phyloP scores from a whole-genome alignment of 352 stramenopile species.

The Sclerospora graminicola region DNA sequence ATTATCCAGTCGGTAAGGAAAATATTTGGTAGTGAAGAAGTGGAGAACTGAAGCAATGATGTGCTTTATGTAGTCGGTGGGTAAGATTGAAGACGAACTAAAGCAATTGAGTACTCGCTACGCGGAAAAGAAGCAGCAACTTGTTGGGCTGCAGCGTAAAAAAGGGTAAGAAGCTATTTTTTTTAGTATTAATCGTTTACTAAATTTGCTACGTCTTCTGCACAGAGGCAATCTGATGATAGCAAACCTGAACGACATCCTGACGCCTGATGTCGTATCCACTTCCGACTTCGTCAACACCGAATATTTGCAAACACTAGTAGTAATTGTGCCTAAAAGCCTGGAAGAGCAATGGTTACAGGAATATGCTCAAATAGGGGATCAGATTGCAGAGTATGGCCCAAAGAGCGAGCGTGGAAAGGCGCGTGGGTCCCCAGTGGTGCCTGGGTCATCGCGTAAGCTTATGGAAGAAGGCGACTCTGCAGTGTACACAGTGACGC shows the following conservation, averaged over 20 bases:
- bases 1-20: conserved; percentile 85
- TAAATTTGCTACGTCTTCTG: conserved; percentile 3
- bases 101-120: conserved; percentile 91
- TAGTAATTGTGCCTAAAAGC: conserved; percentile 91
- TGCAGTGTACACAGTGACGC: conserved; percentile 91
- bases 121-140: conserved; percentile 89
- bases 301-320: conserved; percentile 95
- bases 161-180: conserved; percentile 46
- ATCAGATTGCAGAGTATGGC: conserved; percentile 86
- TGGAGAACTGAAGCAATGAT: no score
- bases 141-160: conserved; percentile 88
- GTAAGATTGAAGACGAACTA: conserved; percentile 96
- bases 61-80: conserved; percentile 52
- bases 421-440: conserved; percentile 91
- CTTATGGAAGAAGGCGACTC: conserved; percentile 89
- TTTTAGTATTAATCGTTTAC: neutral
- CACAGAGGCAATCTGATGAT: conserved; percentile 88
- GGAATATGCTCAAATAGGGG: conserved; percentile 83
- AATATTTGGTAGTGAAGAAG: neutral
- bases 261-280: conserved; percentile 87
- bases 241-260: conserved; percentile 91
- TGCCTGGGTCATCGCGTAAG: conserved; percentile 87
- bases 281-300: conserved; percentile 90
- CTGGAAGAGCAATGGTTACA: conserved; percentile 85
- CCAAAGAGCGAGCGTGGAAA: conserved; percentile 85